These are phyloP conservation scores for Triticum turgidum DNA, from an alignment of 176 grass and related monocot genomes.

Conservation along the genomic window DNA sequence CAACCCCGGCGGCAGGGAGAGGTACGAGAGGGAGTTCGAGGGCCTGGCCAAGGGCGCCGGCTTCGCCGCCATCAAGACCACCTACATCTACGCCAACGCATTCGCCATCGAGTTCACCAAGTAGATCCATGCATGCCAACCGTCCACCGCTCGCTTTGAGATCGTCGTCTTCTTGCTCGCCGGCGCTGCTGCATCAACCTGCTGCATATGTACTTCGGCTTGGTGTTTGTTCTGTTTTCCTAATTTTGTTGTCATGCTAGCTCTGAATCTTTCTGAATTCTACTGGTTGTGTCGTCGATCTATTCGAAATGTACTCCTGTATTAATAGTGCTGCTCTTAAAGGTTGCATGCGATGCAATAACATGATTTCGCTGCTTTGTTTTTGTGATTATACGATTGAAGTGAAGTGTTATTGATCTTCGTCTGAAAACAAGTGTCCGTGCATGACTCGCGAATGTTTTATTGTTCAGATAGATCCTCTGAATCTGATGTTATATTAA, in stretches of 20 bases:
- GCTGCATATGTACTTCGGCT: constrained; percentile 18
- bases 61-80: constrained; percentile 49
- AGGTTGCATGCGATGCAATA: constrained; percentile 8
- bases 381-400: not conserved
- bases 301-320: not conserved
- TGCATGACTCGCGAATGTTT: too few species aligned
- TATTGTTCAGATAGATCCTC: too few species aligned
- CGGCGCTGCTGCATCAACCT: not conserved
- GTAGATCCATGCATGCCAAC: not conserved
- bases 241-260: not conserved
- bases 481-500: too few species aligned
- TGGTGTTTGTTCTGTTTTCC: not conserved
- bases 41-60: constrained; percentile 58
- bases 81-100: constrained; percentile 58
- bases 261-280: not conserved
- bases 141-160: not conserved
- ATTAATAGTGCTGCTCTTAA: not conserved
- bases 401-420: not conserved
- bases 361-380: not conserved
- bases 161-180: not conserved
- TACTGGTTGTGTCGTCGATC: constrained; percentile 2
- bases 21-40: constrained; percentile 73
- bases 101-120: constrained; percentile 83
- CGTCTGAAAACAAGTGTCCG: not conserved
- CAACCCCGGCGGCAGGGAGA: constrained; percentile 90